Conservation (phyloP, 2,329 filamentous ascomycete species). For the Trichoderma breve region DNA sequence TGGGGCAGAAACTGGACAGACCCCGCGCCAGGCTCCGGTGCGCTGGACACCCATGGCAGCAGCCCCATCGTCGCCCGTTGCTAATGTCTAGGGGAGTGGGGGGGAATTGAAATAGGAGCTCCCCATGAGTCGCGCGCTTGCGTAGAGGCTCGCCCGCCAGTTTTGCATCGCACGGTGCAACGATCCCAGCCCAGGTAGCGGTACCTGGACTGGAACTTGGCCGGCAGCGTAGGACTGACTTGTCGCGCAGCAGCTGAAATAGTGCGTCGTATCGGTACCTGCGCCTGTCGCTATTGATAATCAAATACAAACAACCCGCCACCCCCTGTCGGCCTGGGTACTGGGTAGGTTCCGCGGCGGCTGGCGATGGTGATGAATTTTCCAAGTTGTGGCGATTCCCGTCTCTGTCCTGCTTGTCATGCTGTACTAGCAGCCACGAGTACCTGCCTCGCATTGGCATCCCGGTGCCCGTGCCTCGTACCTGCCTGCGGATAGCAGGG, state of each 20-base stretch:
- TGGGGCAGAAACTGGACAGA: slow-evolving; percentile 9
- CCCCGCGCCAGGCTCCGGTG: slow-evolving; percentile 21
- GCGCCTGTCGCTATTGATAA: not conserved
- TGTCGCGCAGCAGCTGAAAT: not conserved
- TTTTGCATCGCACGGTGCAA: not conserved
- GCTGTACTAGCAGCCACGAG: not conserved
- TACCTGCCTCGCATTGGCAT: not conserved
- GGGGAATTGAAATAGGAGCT: not conserved
- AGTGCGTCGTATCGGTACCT: not conserved
- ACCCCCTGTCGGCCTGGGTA: not conserved
- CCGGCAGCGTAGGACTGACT: not conserved
- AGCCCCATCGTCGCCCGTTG: slow-evolving; percentile 20
- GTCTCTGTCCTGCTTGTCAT: not conserved
- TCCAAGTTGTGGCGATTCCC: not conserved
- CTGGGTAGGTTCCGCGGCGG: not conserved
- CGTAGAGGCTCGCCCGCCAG: not conserved
- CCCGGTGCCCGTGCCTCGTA: not conserved
- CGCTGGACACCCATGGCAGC: slow-evolving; percentile 19
- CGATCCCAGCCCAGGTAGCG: not conserved
- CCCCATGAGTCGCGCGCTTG: slow-evolving; percentile 15
- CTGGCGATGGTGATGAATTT: not conserved
- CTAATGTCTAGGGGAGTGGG: slow-evolving; percentile 6
- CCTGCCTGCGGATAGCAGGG: slow-evolving; percentile 5
- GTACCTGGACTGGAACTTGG: not conserved
- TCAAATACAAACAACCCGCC: not conserved